Evolutionary conservation across 805 yeast species (phyloP).

Genomic region (Yamadazyma sp.): DNA sequence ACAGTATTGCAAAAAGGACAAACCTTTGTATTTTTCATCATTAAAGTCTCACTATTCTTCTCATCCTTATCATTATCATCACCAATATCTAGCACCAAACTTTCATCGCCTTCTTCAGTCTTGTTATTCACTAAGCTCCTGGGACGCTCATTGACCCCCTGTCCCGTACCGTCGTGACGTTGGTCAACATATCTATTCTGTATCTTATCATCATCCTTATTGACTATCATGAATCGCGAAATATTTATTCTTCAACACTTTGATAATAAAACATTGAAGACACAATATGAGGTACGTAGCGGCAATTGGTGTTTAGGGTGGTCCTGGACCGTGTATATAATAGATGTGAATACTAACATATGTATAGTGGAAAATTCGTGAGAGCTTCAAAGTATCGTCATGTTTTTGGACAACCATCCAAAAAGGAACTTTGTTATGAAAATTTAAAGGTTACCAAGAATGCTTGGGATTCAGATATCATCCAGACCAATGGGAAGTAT

Average conservation of each 20-base stretch:
- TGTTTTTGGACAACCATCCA: conserved; percentile 85
- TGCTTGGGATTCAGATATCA: conserved; percentile 94
- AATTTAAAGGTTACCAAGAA: conserved; percentile 78
- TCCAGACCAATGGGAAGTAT: conserved; percentile 83
- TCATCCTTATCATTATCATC: background rate
- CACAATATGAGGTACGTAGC: background rate
- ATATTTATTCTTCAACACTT: no score
- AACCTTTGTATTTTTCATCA: background rate
- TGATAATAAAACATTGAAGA: no score
- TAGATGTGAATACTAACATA: background rate
- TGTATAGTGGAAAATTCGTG: conserved; percentile 73
- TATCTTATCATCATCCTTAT: no score
- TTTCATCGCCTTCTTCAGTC: background rate
- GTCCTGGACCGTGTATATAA: no score
- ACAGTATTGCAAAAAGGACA: conserved; percentile 6
- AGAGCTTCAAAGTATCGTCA: conserved; percentile 97
- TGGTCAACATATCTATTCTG: no score
- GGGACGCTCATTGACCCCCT: no score
- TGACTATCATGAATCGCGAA: no score
- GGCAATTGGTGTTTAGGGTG: no score
- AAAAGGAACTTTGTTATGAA: conserved; percentile 68
- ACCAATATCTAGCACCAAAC: background rate
- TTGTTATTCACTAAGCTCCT: no score
- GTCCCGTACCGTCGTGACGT: no score
- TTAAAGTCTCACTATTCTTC: background rate